phyloP scores from a whole-genome alignment of 2,329 filamentous ascomycete genomes.

The Calonectria henricotiae region DNA sequence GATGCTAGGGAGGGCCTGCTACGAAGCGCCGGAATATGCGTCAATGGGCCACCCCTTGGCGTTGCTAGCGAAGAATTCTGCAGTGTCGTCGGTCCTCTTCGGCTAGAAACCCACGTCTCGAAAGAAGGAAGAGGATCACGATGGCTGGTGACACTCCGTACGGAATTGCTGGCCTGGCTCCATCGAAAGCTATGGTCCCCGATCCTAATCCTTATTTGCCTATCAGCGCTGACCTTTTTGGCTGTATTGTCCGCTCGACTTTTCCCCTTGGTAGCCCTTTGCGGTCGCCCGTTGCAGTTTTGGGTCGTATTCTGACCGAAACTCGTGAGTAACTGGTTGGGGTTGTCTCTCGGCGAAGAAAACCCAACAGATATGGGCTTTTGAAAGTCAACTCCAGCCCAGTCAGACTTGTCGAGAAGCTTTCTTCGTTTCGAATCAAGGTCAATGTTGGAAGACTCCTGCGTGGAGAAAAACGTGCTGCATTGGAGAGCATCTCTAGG shows the following conservation, averaged over 20 bases:
- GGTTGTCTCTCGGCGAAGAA: conserved; percentile 22
- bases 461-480: neutral
- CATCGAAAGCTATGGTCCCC: conserved; percentile 53
- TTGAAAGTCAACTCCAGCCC: conserved; percentile 55
- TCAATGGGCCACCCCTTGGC: neutral
- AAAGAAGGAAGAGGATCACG: conserved; percentile 12
- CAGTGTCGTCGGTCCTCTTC: neutral
- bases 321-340: neutral
- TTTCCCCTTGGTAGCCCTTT: neutral
- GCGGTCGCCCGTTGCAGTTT: neutral
- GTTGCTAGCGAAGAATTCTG: neutral
- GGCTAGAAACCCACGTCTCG: conserved; percentile 18
- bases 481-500: neutral
- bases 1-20: neutral
- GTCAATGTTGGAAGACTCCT: conserved; percentile 27
- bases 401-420: conserved; percentile 53
- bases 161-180: conserved; percentile 52
- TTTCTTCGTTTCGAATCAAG: conserved; percentile 49
- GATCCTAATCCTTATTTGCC: conserved; percentile 51
- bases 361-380: conserved; percentile 51
- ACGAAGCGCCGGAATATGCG: neutral
- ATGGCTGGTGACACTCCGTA: conserved; percentile 44
- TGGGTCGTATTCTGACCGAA: neutral
- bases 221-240: neutral
- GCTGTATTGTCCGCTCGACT: too few species aligned